Base-by-base conservation (phyloP, 768 basidiomycete species). In the Russula brevipes region DNA sequence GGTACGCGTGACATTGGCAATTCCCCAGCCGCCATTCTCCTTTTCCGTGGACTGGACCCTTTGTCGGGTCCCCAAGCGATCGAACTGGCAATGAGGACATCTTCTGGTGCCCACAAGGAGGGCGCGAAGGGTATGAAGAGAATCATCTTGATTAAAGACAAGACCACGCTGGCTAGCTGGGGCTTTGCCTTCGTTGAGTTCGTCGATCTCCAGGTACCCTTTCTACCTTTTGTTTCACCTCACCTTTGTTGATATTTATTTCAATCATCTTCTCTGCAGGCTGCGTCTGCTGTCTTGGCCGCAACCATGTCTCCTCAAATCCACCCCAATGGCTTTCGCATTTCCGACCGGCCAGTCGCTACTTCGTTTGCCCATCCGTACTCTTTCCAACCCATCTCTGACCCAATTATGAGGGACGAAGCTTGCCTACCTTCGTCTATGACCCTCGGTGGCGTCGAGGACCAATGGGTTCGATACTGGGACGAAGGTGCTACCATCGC, bases 131-230 rank as follows among this genome's bases (percentile, higher is more conserved):
- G 92, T 35, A 91, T 98, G 85, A 85, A 84, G 68, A 81, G 94
- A 54, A 88, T 98, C 61, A 79, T 95, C 39, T 80, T 96, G 57
- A 87, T 96, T 74, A 91, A 92, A 73, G 94, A 98, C 76, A 88
- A 89, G 70, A 82, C 85, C 16, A 91, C 91, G 0, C 81, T 89
- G 78, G 87, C 88, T 5, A 92, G 92, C 73, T 94, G 91, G 80
- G 92, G 97, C 11, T 96, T 95, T 72, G 86, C 90, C 0, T 98
- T 99, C 71, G 90, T 97, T 10, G 94, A 98, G 70, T 92, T 98
- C 68, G 78, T 89, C 17, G 91, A 95, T 66, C 73, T 86, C 6
- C 85, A 88, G 80, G 96, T 95, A 75, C 70, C 24, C 2, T 49
- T 50, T 1, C 1, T 19, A 19, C 36, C 39, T 36, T 45, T 39